Conservation (phyloP, 306 rosid species). For the Trifolium subterraneum region DNA sequence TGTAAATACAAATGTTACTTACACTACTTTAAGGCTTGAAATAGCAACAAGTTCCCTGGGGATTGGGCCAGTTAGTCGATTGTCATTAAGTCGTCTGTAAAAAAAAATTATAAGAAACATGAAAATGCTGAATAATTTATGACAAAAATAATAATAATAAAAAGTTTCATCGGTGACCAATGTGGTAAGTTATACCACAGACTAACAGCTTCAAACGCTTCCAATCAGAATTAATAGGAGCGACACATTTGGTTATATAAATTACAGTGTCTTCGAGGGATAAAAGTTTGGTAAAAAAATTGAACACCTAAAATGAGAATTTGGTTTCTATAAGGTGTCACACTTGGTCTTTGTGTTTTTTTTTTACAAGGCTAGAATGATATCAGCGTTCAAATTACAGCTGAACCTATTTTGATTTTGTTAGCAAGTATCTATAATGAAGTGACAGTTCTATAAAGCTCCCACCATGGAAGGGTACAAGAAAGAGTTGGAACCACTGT, state of each 20-base stretch:
- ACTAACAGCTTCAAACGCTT: conserved; percentile 16
- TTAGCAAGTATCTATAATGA: not conserved
- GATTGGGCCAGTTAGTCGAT: conserved; percentile 74
- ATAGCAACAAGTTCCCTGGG: conserved; percentile 73
- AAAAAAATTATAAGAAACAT: conserved; percentile 26
- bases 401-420: conserved; percentile 4
- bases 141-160: not conserved
- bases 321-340: not conserved
- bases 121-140: conserved; percentile 30
- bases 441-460: not conserved
- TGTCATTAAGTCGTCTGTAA: conserved; percentile 88
- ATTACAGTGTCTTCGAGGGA: not conserved
- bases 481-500: not conserved
- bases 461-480: not conserved
- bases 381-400: not conserved
- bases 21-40: conserved; percentile 96
- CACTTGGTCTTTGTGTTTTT: not conserved
- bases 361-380: not conserved
- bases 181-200: not conserved
- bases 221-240: not conserved
- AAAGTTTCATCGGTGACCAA: not conserved
- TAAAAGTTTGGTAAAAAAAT: conserved; percentile 16
- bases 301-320: not conserved
- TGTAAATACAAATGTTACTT: conserved; percentile 47
- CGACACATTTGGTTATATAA: not conserved